phyloP scores from a whole-genome alignment of 2,329 filamentous ascomycete genomes.

The Aaosphaeria arxii region DNA sequence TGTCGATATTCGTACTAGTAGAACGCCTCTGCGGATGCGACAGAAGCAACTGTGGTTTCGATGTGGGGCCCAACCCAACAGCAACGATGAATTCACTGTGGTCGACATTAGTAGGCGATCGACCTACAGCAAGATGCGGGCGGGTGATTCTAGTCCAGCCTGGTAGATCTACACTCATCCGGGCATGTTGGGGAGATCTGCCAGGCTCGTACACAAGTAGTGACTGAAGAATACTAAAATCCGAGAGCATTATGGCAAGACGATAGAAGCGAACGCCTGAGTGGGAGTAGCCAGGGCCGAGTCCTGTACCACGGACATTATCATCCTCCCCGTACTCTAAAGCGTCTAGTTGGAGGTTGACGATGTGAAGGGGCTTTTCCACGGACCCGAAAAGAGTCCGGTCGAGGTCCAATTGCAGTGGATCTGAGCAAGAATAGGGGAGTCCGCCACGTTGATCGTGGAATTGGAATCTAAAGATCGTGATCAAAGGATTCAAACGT shows the following conservation, averaged over 20 bases:
- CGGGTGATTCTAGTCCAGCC: slow-evolving; percentile 9
- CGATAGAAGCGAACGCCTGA: slow-evolving; percentile 22
- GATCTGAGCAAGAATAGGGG: slow-evolving; percentile 8
- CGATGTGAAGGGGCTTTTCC: slow-evolving; percentile 7
- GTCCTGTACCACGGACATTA: not conserved
- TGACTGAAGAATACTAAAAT: slow-evolving; percentile 23
- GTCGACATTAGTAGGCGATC: slow-evolving; percentile 1
- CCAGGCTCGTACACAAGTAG: slow-evolving; percentile 6
- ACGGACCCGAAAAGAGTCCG: not conserved
- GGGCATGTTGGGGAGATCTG: no score
- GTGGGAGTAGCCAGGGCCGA: slow-evolving; percentile 12
- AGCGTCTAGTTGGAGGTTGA: slow-evolving; percentile 15
- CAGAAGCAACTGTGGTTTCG: not conserved
- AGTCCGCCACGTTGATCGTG: not conserved
- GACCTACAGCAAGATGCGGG: not conserved
- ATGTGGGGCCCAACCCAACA: slow-evolving; percentile 15
- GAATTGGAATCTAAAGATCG: slow-evolving; percentile 25
- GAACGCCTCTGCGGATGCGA: no score
- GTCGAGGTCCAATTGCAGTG: slow-evolving; percentile 17
- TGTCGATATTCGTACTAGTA: no score
- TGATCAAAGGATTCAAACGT: slow-evolving; percentile 24
- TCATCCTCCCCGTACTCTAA: slow-evolving; percentile 13
- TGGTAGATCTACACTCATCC: no score
- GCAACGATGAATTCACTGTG: slow-evolving; percentile 27
- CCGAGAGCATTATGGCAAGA: slow-evolving; percentile 16